Percentiles rank a stretch among this genome's conserved stretches.
Evolutionary conservation across 371 early-diverging fungal species (phyloP).

Genomic region (Smittium culicis): DNA sequence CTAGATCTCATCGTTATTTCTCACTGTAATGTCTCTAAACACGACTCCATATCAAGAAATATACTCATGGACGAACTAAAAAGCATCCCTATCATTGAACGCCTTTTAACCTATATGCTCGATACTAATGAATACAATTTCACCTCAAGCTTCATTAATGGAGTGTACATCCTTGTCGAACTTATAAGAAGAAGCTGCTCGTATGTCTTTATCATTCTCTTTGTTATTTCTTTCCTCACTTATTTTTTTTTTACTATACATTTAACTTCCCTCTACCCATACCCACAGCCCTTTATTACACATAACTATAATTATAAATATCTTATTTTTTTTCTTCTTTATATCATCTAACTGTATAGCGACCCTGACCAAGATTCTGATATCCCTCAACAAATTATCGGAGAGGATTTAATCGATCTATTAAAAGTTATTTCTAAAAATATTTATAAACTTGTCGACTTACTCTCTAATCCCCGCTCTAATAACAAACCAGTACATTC

Average conservation of each 20-base stretch:
- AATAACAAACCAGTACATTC: conserved; percentile 17
- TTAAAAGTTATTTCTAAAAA: conserved; percentile 57
- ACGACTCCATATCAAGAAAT: conserved; percentile 53
- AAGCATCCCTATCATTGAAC: conserved; percentile 48
- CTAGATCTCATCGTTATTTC: conserved; percentile 82
- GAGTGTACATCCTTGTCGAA: conserved; percentile 88
- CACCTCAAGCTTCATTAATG: conserved; percentile 72
- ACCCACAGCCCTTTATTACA: not conserved
- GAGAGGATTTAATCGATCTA: conserved; percentile 56
- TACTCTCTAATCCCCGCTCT: conserved; percentile 23
- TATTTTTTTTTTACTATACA: too few species aligned
- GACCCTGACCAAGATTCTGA: conserved; percentile 11
- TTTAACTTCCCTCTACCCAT: not conserved
- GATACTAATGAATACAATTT: conserved; percentile 58
- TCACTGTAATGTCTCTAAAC: conserved; percentile 51
- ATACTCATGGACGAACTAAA: conserved; percentile 64
- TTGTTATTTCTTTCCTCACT: too few species aligned
- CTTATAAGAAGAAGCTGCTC: conserved; percentile 74
- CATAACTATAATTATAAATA: not conserved
- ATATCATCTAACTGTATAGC: not conserved
- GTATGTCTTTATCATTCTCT: too few species aligned
- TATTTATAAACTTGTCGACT: conserved; percentile 29
- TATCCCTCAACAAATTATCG: not conserved
- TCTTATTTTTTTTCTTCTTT: not conserved
- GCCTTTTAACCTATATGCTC: conserved; percentile 74